phyloP scores from a whole-genome alignment of 768 basidiomycete genomes.

The Pisolithus microcarpus region DNA sequence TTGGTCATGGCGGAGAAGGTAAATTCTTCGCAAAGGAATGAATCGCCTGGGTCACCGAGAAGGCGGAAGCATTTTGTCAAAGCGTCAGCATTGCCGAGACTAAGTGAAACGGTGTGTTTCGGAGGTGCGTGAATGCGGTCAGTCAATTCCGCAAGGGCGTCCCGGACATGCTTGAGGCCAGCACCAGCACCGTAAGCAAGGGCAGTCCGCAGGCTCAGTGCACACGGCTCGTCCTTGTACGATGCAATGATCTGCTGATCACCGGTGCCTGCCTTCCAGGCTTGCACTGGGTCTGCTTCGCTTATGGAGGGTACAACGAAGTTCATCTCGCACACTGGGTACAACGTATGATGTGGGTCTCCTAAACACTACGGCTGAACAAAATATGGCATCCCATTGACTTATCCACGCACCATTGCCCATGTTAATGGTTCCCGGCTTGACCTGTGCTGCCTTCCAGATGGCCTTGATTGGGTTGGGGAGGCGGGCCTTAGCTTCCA shows the following conservation, averaged over 20 bases:
- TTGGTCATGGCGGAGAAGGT: conserved; percentile 38
- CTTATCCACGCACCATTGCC: conserved; percentile 24
- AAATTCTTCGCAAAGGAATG: conserved; percentile 38
- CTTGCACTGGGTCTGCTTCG: conserved; percentile 22
- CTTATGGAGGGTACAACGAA: conserved; percentile 28
- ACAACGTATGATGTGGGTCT: conserved; percentile 28
- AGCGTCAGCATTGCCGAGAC: conserved; percentile 36
- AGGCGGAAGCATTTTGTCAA: conserved; percentile 37
- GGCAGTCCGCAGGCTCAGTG: conserved; percentile 26
- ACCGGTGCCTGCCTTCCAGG: conserved; percentile 23
- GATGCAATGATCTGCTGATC: conserved; percentile 23
- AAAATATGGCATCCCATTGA: neutral
- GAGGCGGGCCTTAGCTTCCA: conserved; percentile 27
- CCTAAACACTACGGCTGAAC: conserved; percentile 11
- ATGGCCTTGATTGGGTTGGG: conserved; percentile 33
- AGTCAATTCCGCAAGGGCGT: conserved; percentile 30
- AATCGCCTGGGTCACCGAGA: conserved; percentile 36
- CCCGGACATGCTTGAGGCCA: conserved; percentile 28
- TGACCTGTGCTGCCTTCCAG: conserved; percentile 30
- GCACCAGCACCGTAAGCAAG: conserved; percentile 35
- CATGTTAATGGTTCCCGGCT: conserved; percentile 31
- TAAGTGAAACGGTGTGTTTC: conserved; percentile 28
- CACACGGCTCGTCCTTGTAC: conserved; percentile 22
- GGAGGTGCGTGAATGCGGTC: conserved; percentile 29
- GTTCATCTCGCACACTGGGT: conserved; percentile 29